Conservation (phyloP, 352 stramenopile species). For the Plasmopara viticola region DNA sequence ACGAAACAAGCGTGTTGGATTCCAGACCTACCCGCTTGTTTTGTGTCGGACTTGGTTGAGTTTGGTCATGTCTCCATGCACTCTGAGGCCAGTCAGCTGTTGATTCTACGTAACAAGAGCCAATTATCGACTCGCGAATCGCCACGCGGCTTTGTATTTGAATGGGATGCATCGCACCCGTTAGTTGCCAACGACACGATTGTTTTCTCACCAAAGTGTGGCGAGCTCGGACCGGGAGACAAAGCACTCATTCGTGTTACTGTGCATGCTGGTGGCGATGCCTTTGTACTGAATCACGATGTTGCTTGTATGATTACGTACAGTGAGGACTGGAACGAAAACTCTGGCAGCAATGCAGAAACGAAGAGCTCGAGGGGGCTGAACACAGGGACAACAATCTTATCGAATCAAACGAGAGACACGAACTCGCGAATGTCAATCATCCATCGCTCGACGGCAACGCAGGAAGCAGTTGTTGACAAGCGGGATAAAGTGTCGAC, state of each 20-base stretch:
- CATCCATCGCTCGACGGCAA: slow-evolving; percentile 53
- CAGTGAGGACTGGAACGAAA: slow-evolving; percentile 13
- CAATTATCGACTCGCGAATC: background rate
- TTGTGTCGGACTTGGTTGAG: slow-evolving; percentile 46
- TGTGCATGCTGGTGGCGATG: slow-evolving; percentile 31
- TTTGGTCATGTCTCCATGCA: slow-evolving; percentile 60
- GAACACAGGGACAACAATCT: slow-evolving; percentile 1
- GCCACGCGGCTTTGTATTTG: slow-evolving; percentile 29
- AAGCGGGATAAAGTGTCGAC: slow-evolving; percentile 16
- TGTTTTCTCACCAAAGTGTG: slow-evolving; percentile 40
- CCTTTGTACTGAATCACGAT: slow-evolving; percentile 61
- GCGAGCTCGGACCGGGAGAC: slow-evolving; percentile 41
- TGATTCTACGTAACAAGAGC: slow-evolving; percentile 49
- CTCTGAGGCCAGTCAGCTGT: slow-evolving; percentile 34
- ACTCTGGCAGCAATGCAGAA: slow-evolving; percentile 13
- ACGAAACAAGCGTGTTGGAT: slow-evolving; percentile 28
- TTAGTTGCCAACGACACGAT: slow-evolving; percentile 45
- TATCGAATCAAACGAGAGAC: slow-evolving; percentile 1
- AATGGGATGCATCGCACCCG: slow-evolving; percentile 54
- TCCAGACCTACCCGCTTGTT: slow-evolving; percentile 34
- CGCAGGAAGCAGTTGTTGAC: slow-evolving; percentile 43
- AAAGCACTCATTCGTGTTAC: slow-evolving; percentile 49
- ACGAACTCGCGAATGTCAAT: slow-evolving; percentile 34
- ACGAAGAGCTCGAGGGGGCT: slow-evolving; percentile 2
- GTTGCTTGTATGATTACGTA: slow-evolving; percentile 50